Evolutionary conservation across 768 basidiomycete genomes (phyloP), one percentile per base, ranked within the genome.

Genomic region (Hygrocybe coccinea): DNA sequence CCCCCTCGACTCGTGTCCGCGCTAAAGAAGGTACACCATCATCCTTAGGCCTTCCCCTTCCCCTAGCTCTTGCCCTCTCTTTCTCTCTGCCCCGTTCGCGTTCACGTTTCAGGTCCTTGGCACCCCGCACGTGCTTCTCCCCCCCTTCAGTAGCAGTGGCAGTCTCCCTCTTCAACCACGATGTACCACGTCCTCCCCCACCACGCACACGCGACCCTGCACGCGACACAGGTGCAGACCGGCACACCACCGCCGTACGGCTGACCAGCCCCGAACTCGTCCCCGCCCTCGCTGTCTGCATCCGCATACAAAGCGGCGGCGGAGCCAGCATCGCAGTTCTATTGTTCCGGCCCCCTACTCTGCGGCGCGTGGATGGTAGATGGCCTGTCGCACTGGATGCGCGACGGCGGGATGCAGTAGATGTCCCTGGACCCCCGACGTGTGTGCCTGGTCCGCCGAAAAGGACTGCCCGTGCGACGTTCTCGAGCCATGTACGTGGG

Each of bases 401-500:
- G n/a, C n/a, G n/a, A 41, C 34, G 22, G 36, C 55, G 37, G 15
- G 44, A 50, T 17, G 22, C 22, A 21, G 46, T 9, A 34, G 29
- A 29, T 4, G 36, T 24, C 11, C 19, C 29, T 51, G 76, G 77
- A 0, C 78, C 75, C 19, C 80, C 76, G 4, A 79, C 65, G 57
- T 76, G 73, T 1, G 77, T 71, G 3, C 74, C 79, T 35, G 71
- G 65, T 2, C 77, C 78, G 17, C 81, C 80, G 44, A 77, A 76
- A n/a, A 84, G 70, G 8, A 89, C 74, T 0, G 85, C 85, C 53
- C 77, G 81, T 8, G 85, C 77, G n/a, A 89, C 84, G 1, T 75
- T 79, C 64, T 86, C 83, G 21, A 89, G 70, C 87, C 87, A 89
- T n/a, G 80, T 80, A 7, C 74, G 66, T 3, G 87, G 86, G 33